Evolutionary conservation across 2,329 filamentous ascomycete species (phyloP), one percentile per base, ranked within the genome.

Genomic region (Aspergillus udagawae): DNA sequence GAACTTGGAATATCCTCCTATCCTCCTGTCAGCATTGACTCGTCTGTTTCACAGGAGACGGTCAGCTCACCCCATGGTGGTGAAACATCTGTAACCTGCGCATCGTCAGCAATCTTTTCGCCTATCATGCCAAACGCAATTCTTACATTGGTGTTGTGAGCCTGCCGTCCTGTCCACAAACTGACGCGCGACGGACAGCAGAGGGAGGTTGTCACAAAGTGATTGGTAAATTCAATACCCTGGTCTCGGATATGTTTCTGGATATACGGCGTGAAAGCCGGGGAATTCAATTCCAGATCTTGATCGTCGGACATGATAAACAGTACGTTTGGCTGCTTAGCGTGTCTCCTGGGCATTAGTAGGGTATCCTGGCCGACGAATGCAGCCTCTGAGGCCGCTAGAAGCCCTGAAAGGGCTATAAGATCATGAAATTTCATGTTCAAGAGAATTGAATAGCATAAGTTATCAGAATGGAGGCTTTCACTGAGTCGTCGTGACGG

Each of bases 221-320:
- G 87, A 42, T 82, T 82, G 49, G 75, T 73, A 60, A 83, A 90
- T 1, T 78, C 79, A 0, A 83, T 86, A 0, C 86, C 87, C 53
- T 84, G 73, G 0, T 84, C 74, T 12, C 78, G 69, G 0, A 90
- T 67, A 61, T 87, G 79, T 62, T 84, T 80, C 51, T 82, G 73
- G 0, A 87, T 72, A 1, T 78, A 72, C 0, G 83, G 84, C 77
- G 86, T 86, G 58, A 87, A 87, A 0, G 81, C 75, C 3, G 88
- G 65, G 0, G 86, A 88, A 49, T 84, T 75, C 62, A 89, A 75
- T 44, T 83, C 80, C 1, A 84, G 70, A 64, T 89, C 86, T 65
- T 89, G 86, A 60, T 89, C 87, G 59, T 89, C 87, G 0, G 85
- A 86, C 42, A 89, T 75, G 56, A 89, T 83, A 65, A 89, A 86